Base-by-base conservation (phyloP, 768 basidiomycete genomes). In the Pholiota microspora region DNA sequence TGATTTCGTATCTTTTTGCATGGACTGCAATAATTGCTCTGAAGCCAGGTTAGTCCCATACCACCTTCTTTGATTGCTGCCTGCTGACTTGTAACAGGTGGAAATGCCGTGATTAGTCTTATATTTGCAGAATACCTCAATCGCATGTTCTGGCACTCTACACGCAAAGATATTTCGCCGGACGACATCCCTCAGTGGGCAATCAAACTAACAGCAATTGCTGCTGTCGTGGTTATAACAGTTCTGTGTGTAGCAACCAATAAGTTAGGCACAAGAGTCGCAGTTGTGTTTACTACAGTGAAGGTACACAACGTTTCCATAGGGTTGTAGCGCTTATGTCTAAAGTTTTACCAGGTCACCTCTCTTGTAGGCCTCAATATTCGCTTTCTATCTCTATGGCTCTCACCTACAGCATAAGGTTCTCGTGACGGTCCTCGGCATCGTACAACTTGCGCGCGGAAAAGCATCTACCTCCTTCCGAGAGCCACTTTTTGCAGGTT, bases 51-150 rank as follows among this genome's bases (percentile, higher is more conserved):
- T 60, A 49, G 71, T 59, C 27, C 34, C 2, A 35, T 62, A 49
- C 2, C 32, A 45, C 38, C 25, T 5, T 25, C 46, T 28, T 28
- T 36, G 31, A 36, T 31, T 48, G 21, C 25, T 15, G 27, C 42
- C 21, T 29, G 7, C 24, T 56, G 21, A 57, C 25, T n/a, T 21
- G 10, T 13, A 24, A 45, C 7, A 87, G 90, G 91, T 52, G 70
- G 79, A 35, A 87, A 84, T 63, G 91, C 95, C 1, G 92, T 96
- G 32, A 86, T 96, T 45, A 85, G 88, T 38, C 84, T 98, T 44
- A 94, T 93, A 50, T 92, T 92, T 67, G 84, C 88, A 4, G 94
- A 98, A 74, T 98, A 99, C 66, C 67, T 97, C 51, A 96, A 94
- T 69, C 83, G 95, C 51, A 78, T 98, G 42, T 80, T 96, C 60